Base-by-base conservation (phyloP, 2,329 filamentous ascomycete genomes). In the Neobulgaria alba region DNA sequence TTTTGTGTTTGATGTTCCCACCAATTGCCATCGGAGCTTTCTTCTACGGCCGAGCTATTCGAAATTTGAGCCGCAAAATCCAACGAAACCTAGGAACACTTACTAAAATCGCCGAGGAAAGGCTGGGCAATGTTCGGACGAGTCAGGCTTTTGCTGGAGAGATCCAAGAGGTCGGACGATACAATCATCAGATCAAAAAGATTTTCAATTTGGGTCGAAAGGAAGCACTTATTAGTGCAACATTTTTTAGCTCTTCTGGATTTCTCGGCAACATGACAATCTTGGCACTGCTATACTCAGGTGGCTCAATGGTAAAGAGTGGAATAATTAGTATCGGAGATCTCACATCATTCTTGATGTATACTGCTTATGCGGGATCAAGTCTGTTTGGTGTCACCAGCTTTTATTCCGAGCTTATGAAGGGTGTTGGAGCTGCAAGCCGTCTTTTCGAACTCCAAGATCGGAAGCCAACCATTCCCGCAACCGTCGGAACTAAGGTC, bases 351-450 rank as follows among this genome's bases (percentile, higher is more conserved):
- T 98, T 98, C 64, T 75, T 98, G 67, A 96, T 98, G 90, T 98
- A 96, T 63, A 94, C 89, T 3, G 90, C 86, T 3, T 96, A 80
- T 61, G 77, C 78, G 5, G 78, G 78, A 3, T 92, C 85, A 36
- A 94, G 86, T 63, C 75, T 98, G 49, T 95, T 96, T 53, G 92
- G 92, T 3, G 70, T 98, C 2, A 95, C 88, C 3, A 87, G 85
- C 42, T 98, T 98, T 66, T 98, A 95, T 64, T 95, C 89, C 0
- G 92, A 98, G 61, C 72, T 98, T 47, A 98, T 98, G 92, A 98
- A 98, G 63, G 93, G 93, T 31, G 90, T 95, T 3, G 92, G 93
- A 56, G 92, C 92, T 31, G 92, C 92, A n/a, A 94, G 84, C 57
- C 83, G 92, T 45, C 71, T 98, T 1, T 98, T 98, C 57, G 92